Percentiles rank a stretch among this genome's conserved stretches.
These are phyloP conservation scores for Curvularia eragrostidis DNA, from an alignment of 2,329 filamentous ascomycete species.

Conservation along the genomic window DNA sequence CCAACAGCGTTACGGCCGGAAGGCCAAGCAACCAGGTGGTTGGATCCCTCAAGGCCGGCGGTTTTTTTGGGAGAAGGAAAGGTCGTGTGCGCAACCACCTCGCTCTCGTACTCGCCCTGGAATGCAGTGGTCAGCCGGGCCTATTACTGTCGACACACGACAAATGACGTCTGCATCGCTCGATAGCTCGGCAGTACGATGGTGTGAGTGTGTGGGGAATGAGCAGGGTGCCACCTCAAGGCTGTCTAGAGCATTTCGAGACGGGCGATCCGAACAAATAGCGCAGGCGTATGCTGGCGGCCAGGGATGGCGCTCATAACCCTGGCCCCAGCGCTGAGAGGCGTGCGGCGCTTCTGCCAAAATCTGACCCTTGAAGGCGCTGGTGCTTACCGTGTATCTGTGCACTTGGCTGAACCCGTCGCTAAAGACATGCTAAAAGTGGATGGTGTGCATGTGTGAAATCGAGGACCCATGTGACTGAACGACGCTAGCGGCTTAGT, in stretches of 20 bases:
- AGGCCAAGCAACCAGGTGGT: not conserved
- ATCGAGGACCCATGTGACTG: constrained; percentile 8
- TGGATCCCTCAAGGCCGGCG: not conserved
- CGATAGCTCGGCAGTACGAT: constrained; percentile 8
- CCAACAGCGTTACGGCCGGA: constrained; percentile 1
- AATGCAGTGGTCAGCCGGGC: not conserved
- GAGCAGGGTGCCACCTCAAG: constrained; percentile 19
- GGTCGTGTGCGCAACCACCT: constrained; percentile 2
- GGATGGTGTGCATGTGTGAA: constrained; percentile 7
- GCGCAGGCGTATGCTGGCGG: constrained; percentile 19
- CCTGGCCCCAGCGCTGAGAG: constrained; percentile 29
- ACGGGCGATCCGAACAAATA: constrained; percentile 23
- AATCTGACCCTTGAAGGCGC: constrained; percentile 8
- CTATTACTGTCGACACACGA: not conserved
- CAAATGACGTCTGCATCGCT: constrained; percentile 14
- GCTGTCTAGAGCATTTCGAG: constrained; percentile 25
- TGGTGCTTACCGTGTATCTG: constrained; percentile 10
- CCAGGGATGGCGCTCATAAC: constrained; percentile 21
- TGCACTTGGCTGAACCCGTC: constrained; percentile 11
- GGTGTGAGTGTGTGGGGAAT: constrained; percentile 18
- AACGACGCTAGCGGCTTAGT: constrained; percentile 15
- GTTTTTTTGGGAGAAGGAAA: not conserved
- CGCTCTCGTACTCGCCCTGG: not conserved
- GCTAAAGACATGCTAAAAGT: constrained; percentile 9
- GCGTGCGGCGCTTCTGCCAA: constrained; percentile 17